These are phyloP conservation scores for Tuber brumale DNA, from an alignment of 495 filamentous ascomycete genomes.

Conservation along the genomic window DNA sequence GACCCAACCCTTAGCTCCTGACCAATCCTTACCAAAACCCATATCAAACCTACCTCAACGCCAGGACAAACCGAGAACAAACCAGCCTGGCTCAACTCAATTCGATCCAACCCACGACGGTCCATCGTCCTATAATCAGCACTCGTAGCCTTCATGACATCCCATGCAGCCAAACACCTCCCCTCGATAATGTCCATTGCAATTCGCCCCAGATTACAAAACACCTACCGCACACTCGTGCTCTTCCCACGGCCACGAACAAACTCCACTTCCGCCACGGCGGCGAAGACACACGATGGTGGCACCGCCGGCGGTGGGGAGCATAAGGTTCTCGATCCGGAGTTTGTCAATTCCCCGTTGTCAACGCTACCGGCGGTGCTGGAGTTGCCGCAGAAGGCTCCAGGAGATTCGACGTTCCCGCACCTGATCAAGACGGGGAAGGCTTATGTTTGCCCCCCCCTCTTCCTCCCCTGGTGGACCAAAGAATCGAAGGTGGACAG, in stretches of 20 bases:
- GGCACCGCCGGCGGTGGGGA: neutral
- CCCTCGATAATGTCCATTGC: neutral
- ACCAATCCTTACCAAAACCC: neutral
- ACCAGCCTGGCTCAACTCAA: neutral
- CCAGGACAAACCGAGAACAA: neutral
- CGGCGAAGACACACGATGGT: slow-evolving; percentile 2
- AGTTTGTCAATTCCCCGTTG: slow-evolving; percentile 52
- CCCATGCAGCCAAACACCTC: neutral
- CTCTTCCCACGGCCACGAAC: neutral
- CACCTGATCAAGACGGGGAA: slow-evolving; percentile 52
- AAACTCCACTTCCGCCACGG: neutral
- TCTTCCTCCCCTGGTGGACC: neutral
- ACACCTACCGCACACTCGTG: neutral
- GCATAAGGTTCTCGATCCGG: neutral
- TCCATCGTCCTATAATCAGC: neutral
- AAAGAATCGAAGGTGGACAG: neutral
- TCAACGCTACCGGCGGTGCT: slow-evolving; percentile 57
- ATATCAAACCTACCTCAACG: neutral
- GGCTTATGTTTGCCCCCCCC: slow-evolving; percentile 46
- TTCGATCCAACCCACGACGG: neutral
- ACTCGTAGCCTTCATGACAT: neutral
- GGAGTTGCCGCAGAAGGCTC: slow-evolving; percentile 46
- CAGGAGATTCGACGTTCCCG: slow-evolving; percentile 43
- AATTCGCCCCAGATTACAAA: neutral
- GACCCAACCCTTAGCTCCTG: neutral